Evolutionary conservation across 352 stramenopile species (phyloP), one percentile per base, ranked within the genome.

Genomic region (Globisporangium spinosum): DNA sequence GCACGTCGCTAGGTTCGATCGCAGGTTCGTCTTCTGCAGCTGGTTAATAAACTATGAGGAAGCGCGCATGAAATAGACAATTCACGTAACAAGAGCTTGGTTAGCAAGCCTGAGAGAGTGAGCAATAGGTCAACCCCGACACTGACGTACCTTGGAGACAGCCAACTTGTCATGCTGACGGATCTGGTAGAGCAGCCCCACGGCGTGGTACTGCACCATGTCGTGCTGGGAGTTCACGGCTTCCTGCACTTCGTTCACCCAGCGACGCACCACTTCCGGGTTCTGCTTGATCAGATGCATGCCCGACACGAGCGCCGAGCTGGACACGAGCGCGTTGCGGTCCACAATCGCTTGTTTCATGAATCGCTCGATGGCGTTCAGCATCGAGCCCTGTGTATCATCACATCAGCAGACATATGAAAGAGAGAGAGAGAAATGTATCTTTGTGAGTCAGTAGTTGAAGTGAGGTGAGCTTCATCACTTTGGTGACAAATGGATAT

Each of bases 341-440:
- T 99, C 97, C 54, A 99, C 98, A 66, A 99, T 98, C 2, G 98
- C 97, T 65, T 99, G 97, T 80, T 99, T 99, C 66, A 99, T 96
- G 83, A 99, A 99, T 25, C 95, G 86, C 75, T 98, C 92, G 64
- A 98, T 97, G 51, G 90, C 90, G 62, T 89, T 89, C 54, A 98
- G 75, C 81, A 97, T 96, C 7, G 86, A 96, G n/a, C 88, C 87
- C 56, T 70, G 43, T 25, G 9, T 10, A 32, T 43, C 23, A 32
- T 43, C 23, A 56, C 8, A 43, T 35, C 23, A 47, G 32, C 13
- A 49, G 43, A 35, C 32, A 38, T 38, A 47, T 32, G 13, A 45
- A 43, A 22, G 13, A 25, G 13, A 47, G 2, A 43, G 3, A 12
- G 22, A 32, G 15, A 34, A 35, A 43, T 32, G 29, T 57, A 32